Evolutionary conservation across 495 filamentous ascomycete genomes (phyloP).

Genomic region (Penicillium atrosanguineum): DNA sequence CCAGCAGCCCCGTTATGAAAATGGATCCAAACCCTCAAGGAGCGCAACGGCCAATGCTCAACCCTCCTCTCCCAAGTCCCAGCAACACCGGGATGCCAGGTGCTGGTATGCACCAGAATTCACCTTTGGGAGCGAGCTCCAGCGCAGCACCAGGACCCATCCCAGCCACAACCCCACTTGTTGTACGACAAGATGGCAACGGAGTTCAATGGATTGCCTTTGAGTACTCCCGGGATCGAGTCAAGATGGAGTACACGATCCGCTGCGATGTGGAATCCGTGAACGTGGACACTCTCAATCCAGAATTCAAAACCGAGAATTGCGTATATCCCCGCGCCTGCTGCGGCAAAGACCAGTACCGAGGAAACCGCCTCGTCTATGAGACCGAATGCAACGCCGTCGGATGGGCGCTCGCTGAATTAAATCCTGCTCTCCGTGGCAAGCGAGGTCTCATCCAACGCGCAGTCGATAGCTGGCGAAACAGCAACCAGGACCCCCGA

Average conservation of each 20-base stretch:
- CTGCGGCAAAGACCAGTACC: conserved; percentile 92
- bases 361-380: conserved; percentile 90
- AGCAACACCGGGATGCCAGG: conserved; percentile 55
- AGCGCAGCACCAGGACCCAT: conserved; percentile 97
- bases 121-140: conserved; percentile 58
- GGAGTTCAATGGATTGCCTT: conserved; percentile 99
- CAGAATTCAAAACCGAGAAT: conserved; percentile 95
- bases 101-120: conserved; percentile 44
- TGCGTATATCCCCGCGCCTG: conserved; percentile 97
- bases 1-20: conserved; percentile 37
- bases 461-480: conserved; percentile 97
- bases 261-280: conserved; percentile 97
- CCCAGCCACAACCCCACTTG: conserved; percentile 93
- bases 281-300: conserved; percentile 76
- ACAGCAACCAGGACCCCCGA: conserved; percentile 94
- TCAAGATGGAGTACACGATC: conserved; percentile 99
- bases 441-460: conserved; percentile 95
- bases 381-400: conserved; percentile 99
- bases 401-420: conserved; percentile 90
- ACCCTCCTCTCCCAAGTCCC: conserved; percentile 39
- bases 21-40: conserved; percentile 48
- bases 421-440: conserved; percentile 85
- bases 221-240: conserved; percentile 93
- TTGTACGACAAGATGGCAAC: conserved; percentile 92
- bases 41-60: conserved; percentile 40